These are phyloP conservation scores for Pleoardoris graminearum DNA, from an alignment of 2,329 filamentous ascomycete genomes.

Conservation along the genomic window DNA sequence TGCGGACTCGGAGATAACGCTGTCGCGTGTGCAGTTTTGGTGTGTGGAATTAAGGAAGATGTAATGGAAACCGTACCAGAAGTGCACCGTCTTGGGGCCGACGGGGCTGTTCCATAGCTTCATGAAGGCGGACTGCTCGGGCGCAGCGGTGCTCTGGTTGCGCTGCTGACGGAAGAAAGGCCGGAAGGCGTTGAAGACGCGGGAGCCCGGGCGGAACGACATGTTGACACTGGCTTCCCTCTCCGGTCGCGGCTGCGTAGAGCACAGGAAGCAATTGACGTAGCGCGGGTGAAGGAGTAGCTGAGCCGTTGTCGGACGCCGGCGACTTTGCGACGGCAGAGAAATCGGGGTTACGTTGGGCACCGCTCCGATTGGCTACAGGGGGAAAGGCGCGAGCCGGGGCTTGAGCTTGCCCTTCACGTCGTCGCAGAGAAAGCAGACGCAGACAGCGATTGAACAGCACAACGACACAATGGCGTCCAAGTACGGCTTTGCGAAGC, in stretches of 20 bases:
- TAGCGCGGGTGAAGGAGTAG: too few species aligned
- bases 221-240: conserved; percentile 43
- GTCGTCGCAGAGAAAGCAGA: conserved; percentile 12
- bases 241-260: conserved; percentile 12
- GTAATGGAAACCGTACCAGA: conserved; percentile 68
- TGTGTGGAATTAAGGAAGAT: neutral
- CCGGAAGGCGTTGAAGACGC: conserved; percentile 59
- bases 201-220: conserved; percentile 62
- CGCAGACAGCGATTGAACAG: conserved; percentile 22
- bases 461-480: conserved; percentile 69
- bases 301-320: conserved; percentile 11
- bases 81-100: conserved; percentile 81
- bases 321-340: conserved; percentile 20
- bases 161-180: conserved; percentile 60
- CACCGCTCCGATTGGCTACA: conserved; percentile 25
- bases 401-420: conserved; percentile 21
- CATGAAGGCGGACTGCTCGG: conserved; percentile 62
- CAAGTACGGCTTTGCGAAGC: conserved; percentile 89
- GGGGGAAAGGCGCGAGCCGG: conserved; percentile 9
- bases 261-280: too few species aligned
- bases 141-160: conserved; percentile 61
- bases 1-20: neutral
- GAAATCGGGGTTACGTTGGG: conserved; percentile 31
- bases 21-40: neutral
- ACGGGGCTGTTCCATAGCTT: conserved; percentile 63